A percentile compares a stretch with the other conserved stretches of the same genome.
phyloP scores from a whole-genome alignment of 2,329 filamentous ascomycete genomes.

The Fusarium sp. region DNA sequence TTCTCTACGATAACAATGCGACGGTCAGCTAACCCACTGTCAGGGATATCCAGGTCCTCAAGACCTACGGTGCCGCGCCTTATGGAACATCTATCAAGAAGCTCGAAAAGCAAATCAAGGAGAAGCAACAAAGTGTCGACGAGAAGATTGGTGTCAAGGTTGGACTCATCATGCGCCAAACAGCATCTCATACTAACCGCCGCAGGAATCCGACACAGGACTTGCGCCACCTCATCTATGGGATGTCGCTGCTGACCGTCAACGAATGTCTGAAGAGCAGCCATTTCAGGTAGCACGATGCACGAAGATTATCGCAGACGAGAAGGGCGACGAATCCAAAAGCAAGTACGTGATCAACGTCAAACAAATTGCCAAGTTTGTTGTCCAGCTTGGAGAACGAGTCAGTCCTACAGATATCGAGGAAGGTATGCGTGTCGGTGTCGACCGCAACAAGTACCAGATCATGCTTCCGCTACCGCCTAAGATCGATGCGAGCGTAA shows the following conservation, averaged over 20 bases:
- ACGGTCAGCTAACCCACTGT: conserved; percentile 42
- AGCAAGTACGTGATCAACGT: conserved; percentile 99
- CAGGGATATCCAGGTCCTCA: conserved; percentile 98
- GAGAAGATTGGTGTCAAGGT: conserved; percentile 96
- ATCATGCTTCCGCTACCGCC: conserved; percentile 95
- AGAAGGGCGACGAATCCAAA: conserved; percentile 92
- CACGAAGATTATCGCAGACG: conserved; percentile 98
- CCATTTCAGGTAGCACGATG: conserved; percentile 96
- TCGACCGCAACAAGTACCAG: conserved; percentile 99
- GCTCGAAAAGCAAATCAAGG: conserved; percentile 99
- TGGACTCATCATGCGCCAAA: conserved; percentile 34
- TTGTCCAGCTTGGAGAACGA: conserved; percentile 95
- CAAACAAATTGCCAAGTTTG: conserved; percentile 99
- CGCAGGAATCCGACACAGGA: conserved; percentile 94
- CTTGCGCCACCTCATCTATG: conserved; percentile 98
- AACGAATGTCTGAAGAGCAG: conserved; percentile 98
- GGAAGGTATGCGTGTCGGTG: conserved; percentile 98
- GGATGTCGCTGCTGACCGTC: conserved; percentile 97
- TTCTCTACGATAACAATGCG: background rate
- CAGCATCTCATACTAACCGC: conserved; percentile 34
- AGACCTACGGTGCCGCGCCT: conserved; percentile 97
- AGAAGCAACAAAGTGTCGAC: conserved; percentile 97
- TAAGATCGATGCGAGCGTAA: conserved; percentile 98
- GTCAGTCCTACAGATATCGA: conserved; percentile 99
- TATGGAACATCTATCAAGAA: conserved; percentile 95